Conservation (phyloP, 164 flowering plant species). For the Malania oleifera region DNA sequence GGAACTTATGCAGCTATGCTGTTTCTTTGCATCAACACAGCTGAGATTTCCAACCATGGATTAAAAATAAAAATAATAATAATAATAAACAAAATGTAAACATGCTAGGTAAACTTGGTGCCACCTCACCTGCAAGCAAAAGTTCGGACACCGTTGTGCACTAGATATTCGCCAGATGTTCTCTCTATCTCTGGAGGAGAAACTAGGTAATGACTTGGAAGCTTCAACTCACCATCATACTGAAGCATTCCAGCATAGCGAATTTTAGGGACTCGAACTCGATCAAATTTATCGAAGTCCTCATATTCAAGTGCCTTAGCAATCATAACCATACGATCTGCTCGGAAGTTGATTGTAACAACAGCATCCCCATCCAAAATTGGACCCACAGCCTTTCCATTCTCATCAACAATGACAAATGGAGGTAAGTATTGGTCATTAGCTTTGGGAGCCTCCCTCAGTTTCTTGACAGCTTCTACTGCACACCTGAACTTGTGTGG, state of each 20-base stretch:
- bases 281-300: conserved; percentile 81
- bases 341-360: conserved; percentile 88
- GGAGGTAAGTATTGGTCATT: conserved; percentile 90
- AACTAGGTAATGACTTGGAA: conserved; percentile 80
- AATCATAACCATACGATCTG: conserved; percentile 95
- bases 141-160: conserved; percentile 79
- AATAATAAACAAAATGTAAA: too few relatives aligned
- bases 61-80: too few relatives aligned
- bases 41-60: too few relatives aligned
- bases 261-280: conserved; percentile 87
- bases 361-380: conserved; percentile 97
- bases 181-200: conserved; percentile 95
- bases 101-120: too few relatives aligned
- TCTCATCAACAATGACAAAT: conserved; percentile 89
- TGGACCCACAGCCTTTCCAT: conserved; percentile 82
- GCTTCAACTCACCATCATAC: conserved; percentile 94
- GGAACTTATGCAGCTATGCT: too few relatives aligned
- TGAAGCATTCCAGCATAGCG: conserved; percentile 97
- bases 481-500: conserved; percentile 78
- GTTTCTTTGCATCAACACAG: too few relatives aligned
- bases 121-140: conserved; percentile 89
- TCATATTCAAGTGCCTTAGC: conserved; percentile 93
- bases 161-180: conserved; percentile 95
- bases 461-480: conserved; percentile 75
- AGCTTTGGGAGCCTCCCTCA: conserved; percentile 52